A percentile compares a stretch with the other conserved stretches of the same genome.
Evolutionary conservation across 2,329 filamentous ascomycete species (phyloP).

Genomic region (Sphaceloma murrayae): DNA sequence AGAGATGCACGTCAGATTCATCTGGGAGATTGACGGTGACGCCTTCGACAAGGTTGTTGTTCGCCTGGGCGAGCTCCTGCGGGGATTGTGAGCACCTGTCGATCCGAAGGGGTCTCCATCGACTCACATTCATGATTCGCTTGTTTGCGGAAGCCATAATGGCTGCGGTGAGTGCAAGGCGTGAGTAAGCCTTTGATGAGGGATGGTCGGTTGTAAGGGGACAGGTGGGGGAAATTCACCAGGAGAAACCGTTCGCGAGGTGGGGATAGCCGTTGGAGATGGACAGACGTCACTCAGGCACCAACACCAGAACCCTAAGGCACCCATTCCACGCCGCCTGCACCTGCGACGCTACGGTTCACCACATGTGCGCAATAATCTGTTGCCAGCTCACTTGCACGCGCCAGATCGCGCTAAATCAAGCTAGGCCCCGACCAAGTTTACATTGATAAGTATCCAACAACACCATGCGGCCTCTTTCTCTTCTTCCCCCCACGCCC

Average conservation of each 20-base stretch:
- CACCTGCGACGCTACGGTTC: background rate
- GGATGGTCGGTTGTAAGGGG: background rate
- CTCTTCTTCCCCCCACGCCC: constrained; percentile 16
- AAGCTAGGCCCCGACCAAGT: constrained; percentile 13
- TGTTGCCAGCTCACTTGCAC: constrained; percentile 3
- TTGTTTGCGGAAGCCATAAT: constrained; percentile 30
- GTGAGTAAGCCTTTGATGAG: background rate
- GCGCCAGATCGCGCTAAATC: constrained; percentile 10
- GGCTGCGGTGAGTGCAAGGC: background rate
- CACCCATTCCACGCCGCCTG: too few relatives aligned
- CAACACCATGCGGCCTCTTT: constrained; percentile 1
- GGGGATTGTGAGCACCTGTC: constrained; percentile 16
- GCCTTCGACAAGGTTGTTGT: constrained; percentile 45
- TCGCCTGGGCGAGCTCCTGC: constrained; percentile 54
- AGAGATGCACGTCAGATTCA: constrained; percentile 57
- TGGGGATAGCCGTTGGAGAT: background rate
- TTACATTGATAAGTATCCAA: constrained; percentile 12
- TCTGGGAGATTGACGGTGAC: constrained; percentile 49
- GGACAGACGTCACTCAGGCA: constrained; percentile 8
- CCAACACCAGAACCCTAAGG: too few relatives aligned
- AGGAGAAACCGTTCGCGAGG: background rate
- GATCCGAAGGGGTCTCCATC: background rate
- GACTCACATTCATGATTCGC: constrained; percentile 37
- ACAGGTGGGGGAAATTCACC: background rate
- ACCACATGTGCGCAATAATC: constrained; percentile 6